Evolutionary conservation across 75 land plant genomes (phyloP), one percentile per base, ranked within the genome.

Genomic region (Pinus albicaulis): DNA sequence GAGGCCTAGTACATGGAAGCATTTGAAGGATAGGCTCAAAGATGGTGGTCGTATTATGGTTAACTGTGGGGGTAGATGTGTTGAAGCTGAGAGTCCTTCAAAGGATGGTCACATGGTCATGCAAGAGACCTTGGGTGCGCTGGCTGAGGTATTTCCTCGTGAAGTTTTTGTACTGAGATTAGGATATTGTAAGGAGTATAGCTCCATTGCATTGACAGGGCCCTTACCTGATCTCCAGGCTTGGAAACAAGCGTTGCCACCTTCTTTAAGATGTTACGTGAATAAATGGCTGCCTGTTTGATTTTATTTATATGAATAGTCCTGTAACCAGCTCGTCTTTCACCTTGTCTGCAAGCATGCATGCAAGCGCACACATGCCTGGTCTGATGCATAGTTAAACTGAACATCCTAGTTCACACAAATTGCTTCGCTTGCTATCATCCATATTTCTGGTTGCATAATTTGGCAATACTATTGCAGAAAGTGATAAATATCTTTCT

Each of bases 41-140:
- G 79, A 74, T 44, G 95, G 88, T 41, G 98, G 96, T 75, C 86
- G 93, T 61, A 80, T 95, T 3, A 95, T 95, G 98, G 93, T 95
- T 62, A 95, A 95, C 76, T 93, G 95, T 38, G 98, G 98, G 44
- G 98, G 98, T 20, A 86, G 83, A 14, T 90, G 98, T 74, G 98
- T 95, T 72, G 98, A 93, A 80, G 83, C 96, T 1, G 98, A 92
- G 72, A 91, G 82, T 36, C 59, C 78, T 28, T 16, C 76, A 38
- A 93, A 80, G 62, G 95, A 93, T 72, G 96, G 96, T 20, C 79
- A 80, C 44, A 59, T 75, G 25, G 78, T 90, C 0, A 89, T 82
- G 89, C 86, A 86, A 74, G 90, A 92, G 71, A 88, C 92, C 16
- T 59, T 93, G 78, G 79, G 55, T 61, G 96, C 89, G 11, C 81